These are phyloP conservation scores for Colletotrichum cereale DNA, from an alignment of 2,329 filamentous ascomycete genomes.

Conservation along the genomic window DNA sequence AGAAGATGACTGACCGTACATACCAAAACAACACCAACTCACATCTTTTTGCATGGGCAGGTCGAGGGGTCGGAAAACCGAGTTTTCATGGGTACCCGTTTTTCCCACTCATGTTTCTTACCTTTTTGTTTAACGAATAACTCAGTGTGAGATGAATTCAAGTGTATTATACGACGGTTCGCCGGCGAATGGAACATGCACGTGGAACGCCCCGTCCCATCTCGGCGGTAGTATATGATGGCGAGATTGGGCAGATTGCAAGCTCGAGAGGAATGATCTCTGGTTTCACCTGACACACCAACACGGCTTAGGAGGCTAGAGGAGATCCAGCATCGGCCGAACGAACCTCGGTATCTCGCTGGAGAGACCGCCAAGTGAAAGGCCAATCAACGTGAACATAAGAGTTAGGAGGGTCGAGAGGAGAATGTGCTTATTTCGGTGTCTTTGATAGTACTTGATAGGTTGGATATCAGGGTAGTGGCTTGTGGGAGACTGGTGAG, in stretches of 20 bases:
- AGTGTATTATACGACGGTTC: conserved; percentile 33
- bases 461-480: not conserved
- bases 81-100: not conserved
- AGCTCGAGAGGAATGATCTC: not conserved
- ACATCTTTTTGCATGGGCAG: conserved; percentile 28
- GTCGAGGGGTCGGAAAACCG: conserved; percentile 15
- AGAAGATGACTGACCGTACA: conserved; percentile 30
- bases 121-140: conserved; percentile 22
- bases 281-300: not conserved
- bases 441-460: conserved; percentile 4
- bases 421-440: not conserved
- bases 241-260: not conserved
- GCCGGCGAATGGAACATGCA: not conserved
- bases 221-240: no score
- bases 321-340: not conserved
- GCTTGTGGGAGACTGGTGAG: not conserved
- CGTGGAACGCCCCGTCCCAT: not conserved
- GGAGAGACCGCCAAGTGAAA: not conserved
- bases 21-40: conserved; percentile 31
- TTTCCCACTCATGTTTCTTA: conserved; percentile 25
- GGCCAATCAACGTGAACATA: not conserved
- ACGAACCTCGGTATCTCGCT: not conserved
- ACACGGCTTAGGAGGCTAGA: not conserved
- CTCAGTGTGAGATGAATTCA: conserved; percentile 37
- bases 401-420: not conserved